phyloP scores from a whole-genome alignment of 345 rosid species.

The Brassica rapa region DNA sequence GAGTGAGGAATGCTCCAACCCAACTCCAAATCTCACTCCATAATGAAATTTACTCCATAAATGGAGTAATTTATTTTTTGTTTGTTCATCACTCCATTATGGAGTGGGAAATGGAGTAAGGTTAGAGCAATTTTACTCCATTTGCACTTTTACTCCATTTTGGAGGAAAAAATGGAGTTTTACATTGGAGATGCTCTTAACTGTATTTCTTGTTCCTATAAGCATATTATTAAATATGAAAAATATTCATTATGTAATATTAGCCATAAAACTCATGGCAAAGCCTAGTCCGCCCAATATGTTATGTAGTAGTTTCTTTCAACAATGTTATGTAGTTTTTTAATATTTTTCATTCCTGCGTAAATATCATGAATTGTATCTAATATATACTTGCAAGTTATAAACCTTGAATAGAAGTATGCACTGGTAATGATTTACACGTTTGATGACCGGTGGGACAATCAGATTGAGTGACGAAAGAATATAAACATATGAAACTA shows the following conservation, averaged over 20 bases:
- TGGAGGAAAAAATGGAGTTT: no score
- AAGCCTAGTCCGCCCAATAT: neutral
- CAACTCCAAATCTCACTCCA: no score
- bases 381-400: neutral
- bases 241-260: no score
- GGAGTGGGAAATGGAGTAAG: no score
- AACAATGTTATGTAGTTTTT: neutral
- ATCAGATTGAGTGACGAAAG: neutral
- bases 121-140: no score
- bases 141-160: no score
- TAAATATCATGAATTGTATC: neutral
- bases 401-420: neutral
- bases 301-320: no score
- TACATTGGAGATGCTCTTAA: neutral
- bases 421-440: neutral
- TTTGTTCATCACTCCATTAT: no score
- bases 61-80: no score
- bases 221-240: neutral
- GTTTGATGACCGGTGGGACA: neutral
- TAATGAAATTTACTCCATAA: no score
- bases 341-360: neutral
- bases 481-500: neutral
- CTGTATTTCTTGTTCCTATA: conserved; percentile 3
- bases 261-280: conserved; percentile 16
- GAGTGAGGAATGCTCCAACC: no score